Base-by-base conservation (phyloP, 2,329 filamentous ascomycete species). In the Exophiala viscosa region DNA sequence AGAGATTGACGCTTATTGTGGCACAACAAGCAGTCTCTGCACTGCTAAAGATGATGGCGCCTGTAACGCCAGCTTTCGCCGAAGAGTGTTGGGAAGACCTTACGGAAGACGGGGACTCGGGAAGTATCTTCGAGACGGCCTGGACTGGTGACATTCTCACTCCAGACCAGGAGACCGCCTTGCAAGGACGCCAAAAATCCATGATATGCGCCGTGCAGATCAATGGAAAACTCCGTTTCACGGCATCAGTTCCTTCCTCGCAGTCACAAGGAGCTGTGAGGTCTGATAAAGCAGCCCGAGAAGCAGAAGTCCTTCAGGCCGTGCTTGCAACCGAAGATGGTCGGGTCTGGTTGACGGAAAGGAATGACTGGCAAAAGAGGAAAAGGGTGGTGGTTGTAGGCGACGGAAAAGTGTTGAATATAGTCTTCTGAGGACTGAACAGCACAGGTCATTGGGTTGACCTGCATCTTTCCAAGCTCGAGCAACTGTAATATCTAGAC, bases 31-130 rank as follows among this genome's bases (percentile, higher is more conserved):
- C 83, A 0, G 68, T 76, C 1, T 75, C 76, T 1, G 72, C 76
- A 3, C 77, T 95, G 7, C 67, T 92, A 36, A 82, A 82, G 45
- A 82, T 95, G 73, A 75, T 91, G 61, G 87, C 88, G 0, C 90
- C 90, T 3, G 83, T 95, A 47, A 82, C 87, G 0, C 90, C 90
- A 0, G 88, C 87, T 0, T 83, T 93, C 54, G 80, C 88, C 1
- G 89, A 92, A 61, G 88, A 95, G 71, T 88, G 84, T 67, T 95
- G 88, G 88, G 76, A 63, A 79, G 1, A 74, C 91, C 3, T 66
- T 71, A 44, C 69, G 73, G 1, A 57, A 68, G 78, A 50, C 77
- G 78, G 60, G 49, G 59, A 35, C 61, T 67, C 39, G 23, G 41
- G 5, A 36, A 55, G 52, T 35, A 71, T 82, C 36, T 76, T 80